Percentiles rank a stretch among this genome's conserved stretches.
Evolutionary conservation across 2,329 filamentous ascomycete species (phyloP).

Genomic region (Coniochaeta hoffmannii): DNA sequence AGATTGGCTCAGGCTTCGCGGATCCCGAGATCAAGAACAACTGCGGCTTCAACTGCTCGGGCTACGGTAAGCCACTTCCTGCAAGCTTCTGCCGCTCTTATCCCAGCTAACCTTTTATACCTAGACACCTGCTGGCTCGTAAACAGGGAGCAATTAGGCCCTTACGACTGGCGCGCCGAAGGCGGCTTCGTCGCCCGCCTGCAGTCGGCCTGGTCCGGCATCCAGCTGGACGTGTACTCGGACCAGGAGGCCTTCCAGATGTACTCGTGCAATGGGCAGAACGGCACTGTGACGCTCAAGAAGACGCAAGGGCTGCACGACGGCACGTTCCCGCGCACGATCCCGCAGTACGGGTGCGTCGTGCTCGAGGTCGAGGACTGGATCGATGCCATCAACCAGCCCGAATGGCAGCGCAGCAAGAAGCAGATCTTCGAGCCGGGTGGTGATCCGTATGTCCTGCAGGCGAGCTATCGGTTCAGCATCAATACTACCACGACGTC

Average conservation of each 20-base stretch:
- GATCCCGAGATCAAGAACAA: slow-evolving; percentile 58
- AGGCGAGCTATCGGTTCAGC: slow-evolving; percentile 55
- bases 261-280: slow-evolving; percentile 73
- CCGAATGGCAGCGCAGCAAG: slow-evolving; percentile 66
- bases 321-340: slow-evolving; percentile 50
- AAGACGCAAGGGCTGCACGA: slow-evolving; percentile 58
- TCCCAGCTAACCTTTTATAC: slow-evolving; percentile 1
- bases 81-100: neutral
- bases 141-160: slow-evolving; percentile 49
- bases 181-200: slow-evolving; percentile 56
- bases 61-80: slow-evolving; percentile 60
- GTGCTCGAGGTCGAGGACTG: slow-evolving; percentile 91
- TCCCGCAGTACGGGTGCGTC: slow-evolving; percentile 73
- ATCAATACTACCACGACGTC: slow-evolving; percentile 26
- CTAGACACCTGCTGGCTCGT: slow-evolving; percentile 62
- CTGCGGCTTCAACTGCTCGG: slow-evolving; percentile 75
- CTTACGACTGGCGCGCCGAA: slow-evolving; percentile 56
- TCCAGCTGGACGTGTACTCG: slow-evolving; percentile 71
- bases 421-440: slow-evolving; percentile 56
- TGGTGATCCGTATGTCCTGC: slow-evolving; percentile 52
- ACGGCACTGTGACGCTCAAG: slow-evolving; percentile 65
- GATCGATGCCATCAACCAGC: slow-evolving; percentile 90
- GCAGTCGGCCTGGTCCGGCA: slow-evolving; percentile 69
- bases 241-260: slow-evolving; percentile 87
- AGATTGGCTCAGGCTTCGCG: slow-evolving; percentile 63